Evolutionary conservation across 768 basidiomycete genomes (phyloP).

Genomic region (Collybia nuda): DNA sequence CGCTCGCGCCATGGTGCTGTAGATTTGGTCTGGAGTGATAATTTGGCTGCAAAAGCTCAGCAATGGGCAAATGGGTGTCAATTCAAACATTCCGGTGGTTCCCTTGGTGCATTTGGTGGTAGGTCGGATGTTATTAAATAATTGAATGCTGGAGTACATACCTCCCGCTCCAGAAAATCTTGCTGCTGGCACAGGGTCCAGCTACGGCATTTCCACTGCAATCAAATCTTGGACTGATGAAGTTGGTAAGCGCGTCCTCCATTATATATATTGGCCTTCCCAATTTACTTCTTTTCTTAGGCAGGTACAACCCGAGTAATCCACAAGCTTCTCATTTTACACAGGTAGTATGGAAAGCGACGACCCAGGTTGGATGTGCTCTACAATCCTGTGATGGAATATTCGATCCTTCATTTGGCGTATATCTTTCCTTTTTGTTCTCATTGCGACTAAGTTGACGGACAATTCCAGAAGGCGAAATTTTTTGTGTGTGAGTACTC

Average conservation of each 20-base stretch:
- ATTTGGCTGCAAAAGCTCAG: constrained; percentile 61
- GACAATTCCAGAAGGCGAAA: constrained; percentile 42
- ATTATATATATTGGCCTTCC: not conserved
- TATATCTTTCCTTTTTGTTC: constrained; percentile 26
- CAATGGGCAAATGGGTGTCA: constrained; percentile 68
- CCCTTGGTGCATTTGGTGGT: constrained; percentile 67
- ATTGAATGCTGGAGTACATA: not conserved
- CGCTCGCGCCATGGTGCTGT: constrained; percentile 65
- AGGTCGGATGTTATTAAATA: constrained; percentile 13
- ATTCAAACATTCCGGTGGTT: constrained; percentile 69
- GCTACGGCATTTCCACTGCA: constrained; percentile 47
- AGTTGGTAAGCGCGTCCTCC: constrained; percentile 45
- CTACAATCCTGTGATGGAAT: constrained; percentile 55
- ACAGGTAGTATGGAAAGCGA: constrained; percentile 74
- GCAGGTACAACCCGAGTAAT: constrained; percentile 53
- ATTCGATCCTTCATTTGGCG: constrained; percentile 54
- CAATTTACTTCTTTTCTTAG: constrained; percentile 26
- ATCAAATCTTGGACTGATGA: constrained; percentile 68
- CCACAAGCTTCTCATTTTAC: constrained; percentile 70
- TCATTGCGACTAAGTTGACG: constrained; percentile 1
- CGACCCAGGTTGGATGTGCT: constrained; percentile 65
- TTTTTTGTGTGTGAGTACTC: constrained; percentile 73
- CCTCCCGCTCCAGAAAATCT: constrained; percentile 56
- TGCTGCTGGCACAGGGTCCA: constrained; percentile 65
- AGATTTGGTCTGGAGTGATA: constrained; percentile 62